Evolutionary conservation across 2,329 filamentous ascomycete species (phyloP).

Genomic region (Aureobasidium sp.): DNA sequence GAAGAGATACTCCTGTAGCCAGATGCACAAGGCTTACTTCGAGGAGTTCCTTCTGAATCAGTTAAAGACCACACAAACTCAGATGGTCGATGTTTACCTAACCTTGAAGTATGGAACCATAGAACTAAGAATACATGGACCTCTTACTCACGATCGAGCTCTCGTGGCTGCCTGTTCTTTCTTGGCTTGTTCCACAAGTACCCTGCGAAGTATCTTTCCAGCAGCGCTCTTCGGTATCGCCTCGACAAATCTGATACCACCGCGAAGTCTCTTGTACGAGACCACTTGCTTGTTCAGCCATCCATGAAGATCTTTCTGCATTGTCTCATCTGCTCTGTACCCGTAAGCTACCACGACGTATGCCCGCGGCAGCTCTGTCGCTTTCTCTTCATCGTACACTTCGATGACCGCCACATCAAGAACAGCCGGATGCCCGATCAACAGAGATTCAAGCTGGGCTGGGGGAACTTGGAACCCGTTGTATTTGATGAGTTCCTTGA

Average conservation of each 20-base stretch:
- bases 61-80: no score
- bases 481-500: slow-evolving; percentile 76
- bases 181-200: slow-evolving; percentile 47
- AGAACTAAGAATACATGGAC: no score
- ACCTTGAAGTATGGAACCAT: no score
- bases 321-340: slow-evolving; percentile 31
- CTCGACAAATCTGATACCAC: slow-evolving; percentile 50
- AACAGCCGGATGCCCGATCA: slow-evolving; percentile 46
- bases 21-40: no score
- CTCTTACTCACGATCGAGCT: no score
- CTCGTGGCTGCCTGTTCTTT: slow-evolving; percentile 42
- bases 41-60: no score
- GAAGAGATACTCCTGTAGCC: no score
- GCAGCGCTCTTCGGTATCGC: slow-evolving; percentile 54
- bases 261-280: slow-evolving; percentile 51
- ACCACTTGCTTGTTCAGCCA: slow-evolving; percentile 52
- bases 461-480: slow-evolving; percentile 61
- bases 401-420: slow-evolving; percentile 52
- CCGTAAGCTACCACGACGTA: slow-evolving; percentile 47
- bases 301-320: slow-evolving; percentile 46
- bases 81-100: no score
- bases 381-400: slow-evolving; percentile 48
- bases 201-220: slow-evolving; percentile 53
- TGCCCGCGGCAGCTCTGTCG: slow-evolving; percentile 52
- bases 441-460: slow-evolving; percentile 52